Conservation (phyloP, 495 filamentous ascomycete species). For the Darksidea phi region DNA sequence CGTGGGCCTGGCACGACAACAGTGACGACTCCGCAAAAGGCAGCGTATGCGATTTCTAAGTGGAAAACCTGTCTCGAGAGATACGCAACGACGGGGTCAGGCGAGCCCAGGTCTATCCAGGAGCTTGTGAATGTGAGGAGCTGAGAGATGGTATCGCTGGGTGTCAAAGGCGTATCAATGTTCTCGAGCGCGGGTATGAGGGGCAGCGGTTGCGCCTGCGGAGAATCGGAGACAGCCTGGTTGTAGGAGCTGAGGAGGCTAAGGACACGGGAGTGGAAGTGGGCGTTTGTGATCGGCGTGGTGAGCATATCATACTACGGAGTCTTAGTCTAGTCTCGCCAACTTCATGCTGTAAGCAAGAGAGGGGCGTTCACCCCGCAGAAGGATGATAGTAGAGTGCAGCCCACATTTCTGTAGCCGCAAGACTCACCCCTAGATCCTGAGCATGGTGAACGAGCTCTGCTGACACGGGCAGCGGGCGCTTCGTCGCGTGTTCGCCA, state of each 20-base stretch:
- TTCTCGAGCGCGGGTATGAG: constrained; percentile 65
- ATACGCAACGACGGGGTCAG: constrained; percentile 75
- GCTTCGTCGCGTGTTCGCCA: constrained; percentile 76
- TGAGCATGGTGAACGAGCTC: constrained; percentile 66
- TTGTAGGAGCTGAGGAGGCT: constrained; percentile 48
- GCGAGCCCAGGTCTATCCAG: constrained; percentile 87
- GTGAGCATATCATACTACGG: constrained; percentile 89
- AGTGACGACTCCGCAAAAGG: constrained; percentile 85
- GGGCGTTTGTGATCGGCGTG: constrained; percentile 76
- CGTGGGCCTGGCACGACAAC: constrained; percentile 77
- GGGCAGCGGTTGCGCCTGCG: constrained; percentile 35
- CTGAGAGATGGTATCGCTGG: constrained; percentile 67
- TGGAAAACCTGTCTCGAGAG: constrained; percentile 86
- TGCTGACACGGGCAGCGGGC: constrained; percentile 59
- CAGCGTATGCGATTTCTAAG: constrained; percentile 88
- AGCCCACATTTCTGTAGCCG: background rate
- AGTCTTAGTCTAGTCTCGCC: constrained; percentile 13
- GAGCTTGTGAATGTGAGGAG: constrained; percentile 71
- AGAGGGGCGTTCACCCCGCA: background rate
- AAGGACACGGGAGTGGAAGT: constrained; percentile 77
- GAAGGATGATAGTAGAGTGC: background rate
- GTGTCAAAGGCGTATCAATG: constrained; percentile 71
- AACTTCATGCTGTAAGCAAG: background rate
- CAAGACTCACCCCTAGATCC: constrained; percentile 57
- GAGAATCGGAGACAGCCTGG: constrained; percentile 47